A percentile compares a stretch with the other conserved stretches of the same genome.
Evolutionary conservation across 176 grass and related monocot genomes (phyloP).

Genomic region (Cenchrus americanus): DNA sequence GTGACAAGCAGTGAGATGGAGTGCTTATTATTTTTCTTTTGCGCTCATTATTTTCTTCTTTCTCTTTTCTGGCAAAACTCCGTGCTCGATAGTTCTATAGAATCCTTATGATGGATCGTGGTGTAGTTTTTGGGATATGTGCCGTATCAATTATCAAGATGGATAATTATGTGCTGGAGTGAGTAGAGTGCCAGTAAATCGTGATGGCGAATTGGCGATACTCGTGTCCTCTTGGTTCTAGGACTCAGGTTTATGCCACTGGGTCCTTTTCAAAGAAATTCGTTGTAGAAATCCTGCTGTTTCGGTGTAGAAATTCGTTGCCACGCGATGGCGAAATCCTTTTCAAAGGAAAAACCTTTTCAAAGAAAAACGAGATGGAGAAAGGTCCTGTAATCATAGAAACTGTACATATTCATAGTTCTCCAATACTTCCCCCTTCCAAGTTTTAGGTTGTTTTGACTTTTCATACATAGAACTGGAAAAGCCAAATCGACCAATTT

Average conservation of each 20-base stretch:
- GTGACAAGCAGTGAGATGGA: background rate
- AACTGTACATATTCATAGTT: background rate
- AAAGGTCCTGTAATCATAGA: background rate
- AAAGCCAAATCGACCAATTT: no score
- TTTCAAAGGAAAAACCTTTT: no score
- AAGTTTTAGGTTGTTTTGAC: no score
- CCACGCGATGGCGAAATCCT: no score
- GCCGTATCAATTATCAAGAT: background rate
- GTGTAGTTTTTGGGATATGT: background rate
- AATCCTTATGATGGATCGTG: background rate
- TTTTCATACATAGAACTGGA: no score
- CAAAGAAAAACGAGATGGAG: no score
- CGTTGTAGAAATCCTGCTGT: no score
- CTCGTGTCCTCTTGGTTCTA: background rate
- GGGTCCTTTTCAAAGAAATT: background rate
- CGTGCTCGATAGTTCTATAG: background rate
- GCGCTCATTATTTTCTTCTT: background rate
- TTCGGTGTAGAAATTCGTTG: background rate
- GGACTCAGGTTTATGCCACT: background rate
- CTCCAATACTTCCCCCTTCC: background rate
- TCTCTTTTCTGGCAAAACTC: background rate
- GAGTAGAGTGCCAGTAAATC: background rate
- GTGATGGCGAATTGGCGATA: background rate
- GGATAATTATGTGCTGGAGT: background rate
- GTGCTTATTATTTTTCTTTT: background rate